Evolutionary conservation across 176 grass and related monocot species (phyloP), one percentile per base, ranked within the genome.

Genomic region (Stipa capillata): DNA sequence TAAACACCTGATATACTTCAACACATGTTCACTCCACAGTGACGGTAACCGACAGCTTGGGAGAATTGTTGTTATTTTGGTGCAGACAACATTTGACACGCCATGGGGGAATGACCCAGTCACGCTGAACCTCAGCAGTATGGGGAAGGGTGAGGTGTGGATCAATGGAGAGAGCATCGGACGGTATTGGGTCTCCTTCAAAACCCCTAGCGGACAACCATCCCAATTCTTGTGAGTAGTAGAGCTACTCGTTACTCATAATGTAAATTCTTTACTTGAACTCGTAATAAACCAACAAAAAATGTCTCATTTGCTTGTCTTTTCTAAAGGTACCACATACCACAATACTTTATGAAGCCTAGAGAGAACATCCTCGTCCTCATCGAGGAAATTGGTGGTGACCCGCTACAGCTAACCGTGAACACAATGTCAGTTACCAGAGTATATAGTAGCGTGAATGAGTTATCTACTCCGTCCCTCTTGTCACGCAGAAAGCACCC

Each of bases 81-180:
- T 64, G 54, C 74, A 89, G 89, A 92, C 85, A 20, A 87, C 25
- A 34, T 92, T 96, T 64, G 79, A 90, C 66, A 61, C 78, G 5
- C 93, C 93, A 66, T 5, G 13, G 60, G 89, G 93, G 20, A 86
- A 43, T 31, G 87, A 86, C 24, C 87, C 89, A 17, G 69, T 92
- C 33, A 85, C 85, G 25, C 78, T 96, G 31, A 90, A 96, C 75
- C 89, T 96, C 31, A 62, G 72, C 14, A 92, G 87, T 57, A 96
- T 92, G 93, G 85, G 89, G 0, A 96, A 96, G 86, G 89, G 93
- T 47, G 93, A 96, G 47, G 93, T 79, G 8, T 96, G 93, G 89
- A 75, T 96, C 54, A 96, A 92, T 81, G 89, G 89, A 65, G 78
- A 90, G 74, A 92, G 84, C 72, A 92, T 96, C 1, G 89, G 93